Evolutionary conservation across 176 grass and related monocot genomes (phyloP), one percentile per base, ranked within the genome.

Genomic region (sorghum (Sorghum bicolor)): DNA sequence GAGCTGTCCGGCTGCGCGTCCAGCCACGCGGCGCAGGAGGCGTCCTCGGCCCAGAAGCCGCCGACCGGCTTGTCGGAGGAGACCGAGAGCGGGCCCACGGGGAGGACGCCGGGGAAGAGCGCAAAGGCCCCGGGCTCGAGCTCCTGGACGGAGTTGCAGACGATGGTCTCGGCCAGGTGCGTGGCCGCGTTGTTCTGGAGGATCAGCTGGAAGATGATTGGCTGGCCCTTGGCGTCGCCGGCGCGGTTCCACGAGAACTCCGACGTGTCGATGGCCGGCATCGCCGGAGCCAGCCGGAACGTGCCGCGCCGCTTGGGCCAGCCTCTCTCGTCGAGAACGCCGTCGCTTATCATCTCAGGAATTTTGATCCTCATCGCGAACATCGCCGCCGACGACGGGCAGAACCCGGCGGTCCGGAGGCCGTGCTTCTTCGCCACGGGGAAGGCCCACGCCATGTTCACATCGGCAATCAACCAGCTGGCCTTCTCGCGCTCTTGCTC

Each of bases 381-480:
- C 84, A 64, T 47, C 33, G 80, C 80, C 6, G 81, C 68, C 2
- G 87, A 47, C 3, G 77, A 72, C 4, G 91, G 83, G 67, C 81
- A 91, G 74, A 96, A 89, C 24, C 50, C 69, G 13, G 86, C 83
- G 4, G 15, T 19, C 12, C 88, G 67, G 26, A 96, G 39, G n/a
- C 88, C 86, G 50, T 87, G 62, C 79, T 15, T 80, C 67, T 80
- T 85, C 0, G 80, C 84, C 71, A 89, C 82, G 0, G 30, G 4
- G 16, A 96, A 86, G 5, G 84, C 75, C 88, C 91, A 96, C 15
- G 83, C 88, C 94, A 91, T 89, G 78, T 70, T 82, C 67, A 76
- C 43, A 72, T 91, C 88, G 64, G 80, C 86, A 58, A 96, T 84
- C 73, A 96, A 19, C 82, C 94, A 97, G 19, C 63, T 82, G 10